Evolutionary conservation across 495 filamentous ascomycete genomes (phyloP).

Genomic region (Lepidopterella palustris): DNA sequence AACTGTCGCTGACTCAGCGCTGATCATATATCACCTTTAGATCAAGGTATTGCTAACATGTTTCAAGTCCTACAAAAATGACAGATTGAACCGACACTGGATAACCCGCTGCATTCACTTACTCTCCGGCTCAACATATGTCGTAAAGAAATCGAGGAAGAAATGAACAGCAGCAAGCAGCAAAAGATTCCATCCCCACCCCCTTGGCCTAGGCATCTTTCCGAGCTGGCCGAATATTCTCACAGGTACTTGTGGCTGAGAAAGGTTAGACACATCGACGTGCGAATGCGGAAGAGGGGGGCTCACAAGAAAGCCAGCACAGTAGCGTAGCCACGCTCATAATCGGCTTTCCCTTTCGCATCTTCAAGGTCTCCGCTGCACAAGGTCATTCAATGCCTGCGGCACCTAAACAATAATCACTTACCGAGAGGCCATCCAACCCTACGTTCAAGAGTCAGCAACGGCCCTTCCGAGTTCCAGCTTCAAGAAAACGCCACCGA

Average conservation of each 20-base stretch:
- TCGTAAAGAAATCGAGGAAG: too few relatives aligned
- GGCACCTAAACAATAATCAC: not conserved
- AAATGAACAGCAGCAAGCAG: too few relatives aligned
- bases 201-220: too few relatives aligned
- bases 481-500: not conserved
- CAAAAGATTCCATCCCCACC: too few relatives aligned
- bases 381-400: not conserved
- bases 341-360: conserved; percentile 60
- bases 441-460: conserved; percentile 59
- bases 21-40: too few relatives aligned
- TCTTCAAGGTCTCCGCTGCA: conserved; percentile 54
- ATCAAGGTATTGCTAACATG: too few relatives aligned
- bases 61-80: too few relatives aligned
- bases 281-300: not conserved
- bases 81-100: too few relatives aligned
- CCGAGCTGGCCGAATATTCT: too few relatives aligned
- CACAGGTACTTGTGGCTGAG: not conserved
- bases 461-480: not conserved
- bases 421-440: conserved; percentile 63
- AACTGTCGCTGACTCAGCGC: too few relatives aligned
- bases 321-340: conserved; percentile 68
- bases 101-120: too few relatives aligned
- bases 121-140: too few relatives aligned
- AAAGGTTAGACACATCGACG: not conserved
- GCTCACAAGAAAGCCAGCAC: conserved; percentile 59